Conservation (phyloP, 2,329 filamentous ascomycete genomes). For the Biscogniauxia sp. region DNA sequence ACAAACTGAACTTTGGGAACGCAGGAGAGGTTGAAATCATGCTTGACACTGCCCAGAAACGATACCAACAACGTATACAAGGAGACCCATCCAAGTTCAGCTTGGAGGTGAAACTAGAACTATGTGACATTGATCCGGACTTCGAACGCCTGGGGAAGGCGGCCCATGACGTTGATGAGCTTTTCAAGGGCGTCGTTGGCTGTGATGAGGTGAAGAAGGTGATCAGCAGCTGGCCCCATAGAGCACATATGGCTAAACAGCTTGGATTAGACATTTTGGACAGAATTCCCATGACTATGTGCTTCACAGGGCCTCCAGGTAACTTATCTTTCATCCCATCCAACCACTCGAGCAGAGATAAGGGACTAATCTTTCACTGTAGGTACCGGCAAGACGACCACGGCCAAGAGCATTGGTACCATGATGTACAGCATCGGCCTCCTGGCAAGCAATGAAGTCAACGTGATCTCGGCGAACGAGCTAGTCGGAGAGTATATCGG, state of each 20-base stretch:
- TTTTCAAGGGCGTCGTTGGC: slow-evolving; percentile 1
- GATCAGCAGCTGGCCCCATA: neutral
- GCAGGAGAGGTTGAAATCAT: slow-evolving; percentile 60
- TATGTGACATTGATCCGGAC: neutral
- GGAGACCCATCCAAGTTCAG: neutral
- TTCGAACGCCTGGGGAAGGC: neutral
- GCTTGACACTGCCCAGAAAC: slow-evolving; percentile 47
- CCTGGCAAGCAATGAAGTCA: slow-evolving; percentile 48
- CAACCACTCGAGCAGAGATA: neutral
- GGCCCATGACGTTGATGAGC: neutral
- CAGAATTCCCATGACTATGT: slow-evolving; percentile 5
- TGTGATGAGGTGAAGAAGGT: neutral
- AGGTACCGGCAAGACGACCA: slow-evolving; percentile 41
- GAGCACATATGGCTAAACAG: neutral
- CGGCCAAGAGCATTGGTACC: slow-evolving; percentile 55
- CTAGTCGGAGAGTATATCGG: slow-evolving; percentile 55
- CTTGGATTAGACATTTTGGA: neutral
- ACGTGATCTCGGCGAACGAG: slow-evolving; percentile 54
- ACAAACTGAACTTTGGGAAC: slow-evolving; percentile 59
- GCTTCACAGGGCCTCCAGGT: slow-evolving; percentile 9
- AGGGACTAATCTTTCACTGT: neutral
- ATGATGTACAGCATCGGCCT: slow-evolving; percentile 59
- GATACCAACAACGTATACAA: slow-evolving; percentile 35
- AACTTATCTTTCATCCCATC: neutral
- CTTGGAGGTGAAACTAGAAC: neutral